phyloP scores from a whole-genome alignment of 1,284 basidiomycete genomes.

The Boletus sp. region DNA sequence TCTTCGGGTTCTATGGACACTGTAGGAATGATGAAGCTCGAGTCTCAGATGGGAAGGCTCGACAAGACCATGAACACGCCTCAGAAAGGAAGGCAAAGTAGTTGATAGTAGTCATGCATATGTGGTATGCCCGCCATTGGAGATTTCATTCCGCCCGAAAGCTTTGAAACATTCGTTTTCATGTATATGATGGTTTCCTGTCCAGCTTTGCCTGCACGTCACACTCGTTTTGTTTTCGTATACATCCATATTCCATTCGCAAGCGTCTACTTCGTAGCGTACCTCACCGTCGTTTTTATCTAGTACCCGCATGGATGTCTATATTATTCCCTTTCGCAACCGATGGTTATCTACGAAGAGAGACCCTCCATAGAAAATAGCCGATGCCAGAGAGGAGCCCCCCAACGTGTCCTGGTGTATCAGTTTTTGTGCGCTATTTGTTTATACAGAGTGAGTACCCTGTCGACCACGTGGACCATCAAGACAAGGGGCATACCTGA shows the following conservation, averaged over 20 bases:
- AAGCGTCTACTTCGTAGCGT: conserved; percentile 5
- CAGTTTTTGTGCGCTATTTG: conserved; percentile 46
- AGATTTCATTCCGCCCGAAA: not conserved
- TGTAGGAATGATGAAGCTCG: conserved; percentile 59
- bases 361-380: conserved; percentile 48
- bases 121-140: not conserved
- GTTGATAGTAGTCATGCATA: conserved; percentile 2
- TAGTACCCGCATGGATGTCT: conserved; percentile 5
- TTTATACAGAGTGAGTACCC: conserved; percentile 10
- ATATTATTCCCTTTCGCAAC: conserved; percentile 6
- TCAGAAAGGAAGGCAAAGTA: conserved; percentile 24
- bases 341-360: conserved; percentile 27
- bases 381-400: conserved; percentile 70
- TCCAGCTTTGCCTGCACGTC: conserved; percentile 3
- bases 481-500: conserved; percentile 38
- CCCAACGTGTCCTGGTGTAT: conserved; percentile 79
- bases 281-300: conserved; percentile 11
- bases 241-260: conserved; percentile 11
- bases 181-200: not conserved
- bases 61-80: conserved; percentile 75
- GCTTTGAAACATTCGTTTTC: not conserved
- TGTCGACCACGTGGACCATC: not conserved
- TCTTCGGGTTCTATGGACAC: conserved; percentile 30
- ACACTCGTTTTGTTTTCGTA: conserved; percentile 15
- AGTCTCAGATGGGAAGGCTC: conserved; percentile 72